Percentiles rank a stretch among this genome's conserved stretches.
Evolutionary conservation across 495 filamentous ascomycete species (phyloP).

Genomic region (Xylaria palmicola): DNA sequence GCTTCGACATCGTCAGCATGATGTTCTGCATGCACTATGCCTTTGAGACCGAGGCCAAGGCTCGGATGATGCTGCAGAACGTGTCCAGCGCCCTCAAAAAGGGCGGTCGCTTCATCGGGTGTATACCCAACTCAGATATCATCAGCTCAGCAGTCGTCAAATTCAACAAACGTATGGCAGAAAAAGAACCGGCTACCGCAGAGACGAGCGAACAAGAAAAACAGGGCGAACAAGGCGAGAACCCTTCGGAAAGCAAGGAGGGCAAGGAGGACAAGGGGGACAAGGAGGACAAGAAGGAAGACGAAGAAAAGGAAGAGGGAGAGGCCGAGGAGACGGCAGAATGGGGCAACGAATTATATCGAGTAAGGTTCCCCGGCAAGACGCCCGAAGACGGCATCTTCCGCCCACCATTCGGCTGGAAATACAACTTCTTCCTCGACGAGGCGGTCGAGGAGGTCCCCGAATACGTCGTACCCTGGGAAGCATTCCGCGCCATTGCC

Average conservation of each 20-base stretch:
- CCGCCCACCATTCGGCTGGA: conserved; percentile 94
- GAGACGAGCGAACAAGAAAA: too few relatives aligned
- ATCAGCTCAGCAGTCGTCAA: conserved; percentile 64
- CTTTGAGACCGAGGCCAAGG: conserved; percentile 86
- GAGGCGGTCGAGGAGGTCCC: conserved; percentile 96
- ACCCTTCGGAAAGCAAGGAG: conserved; percentile 36
- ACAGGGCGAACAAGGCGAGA: conserved; percentile 21
- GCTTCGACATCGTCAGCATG: conserved; percentile 94
- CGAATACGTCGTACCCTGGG: conserved; percentile 98
- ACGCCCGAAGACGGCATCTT: conserved; percentile 81
- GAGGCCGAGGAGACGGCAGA: conserved; percentile 58
- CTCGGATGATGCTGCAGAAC: conserved; percentile 88
- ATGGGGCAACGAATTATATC: conserved; percentile 93
- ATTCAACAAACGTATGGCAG: conserved; percentile 56
- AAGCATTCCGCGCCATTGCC: conserved; percentile 89
- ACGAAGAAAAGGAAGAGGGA: conserved; percentile 50
- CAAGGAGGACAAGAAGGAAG: too few relatives aligned
- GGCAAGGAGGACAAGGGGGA: conserved; percentile 52
- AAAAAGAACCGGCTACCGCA: too few relatives aligned
- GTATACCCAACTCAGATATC: conserved; percentile 90
- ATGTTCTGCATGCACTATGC: conserved; percentile 99
- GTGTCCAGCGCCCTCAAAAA: conserved; percentile 87
- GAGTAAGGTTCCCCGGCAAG: conserved; percentile 77
- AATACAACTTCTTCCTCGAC: conserved; percentile 91
- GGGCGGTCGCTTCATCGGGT: conserved; percentile 88